Percentiles rank a stretch among this genome's conserved stretches.
phyloP scores from a whole-genome alignment of 129 eudicot genomes.

The Centaurea solstitialis region DNA sequence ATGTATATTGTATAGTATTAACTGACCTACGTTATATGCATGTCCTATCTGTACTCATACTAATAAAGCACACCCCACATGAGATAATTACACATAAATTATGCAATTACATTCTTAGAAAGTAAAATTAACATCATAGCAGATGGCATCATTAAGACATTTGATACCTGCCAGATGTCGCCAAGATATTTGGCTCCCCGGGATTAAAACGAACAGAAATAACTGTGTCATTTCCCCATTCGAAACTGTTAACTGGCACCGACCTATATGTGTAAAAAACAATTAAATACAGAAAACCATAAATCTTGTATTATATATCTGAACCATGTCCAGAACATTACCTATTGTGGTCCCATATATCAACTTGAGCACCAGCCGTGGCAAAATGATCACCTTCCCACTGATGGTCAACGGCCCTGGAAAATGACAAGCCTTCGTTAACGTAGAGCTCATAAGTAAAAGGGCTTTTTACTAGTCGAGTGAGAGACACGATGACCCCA shows the following conservation, averaged over 20 bases:
- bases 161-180: conserved; percentile 79
- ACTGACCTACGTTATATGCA: no score
- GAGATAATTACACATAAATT: not conserved
- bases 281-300: conserved; percentile 8
- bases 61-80: not conserved
- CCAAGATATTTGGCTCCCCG: conserved; percentile 87
- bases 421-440: not conserved
- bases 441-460: not conserved
- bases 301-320: not conserved
- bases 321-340: conserved; percentile 15
- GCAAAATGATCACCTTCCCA: conserved; percentile 88
- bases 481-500: no score
- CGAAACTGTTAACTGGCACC: conserved; percentile 80
- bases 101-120: not conserved
- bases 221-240: conserved; percentile 82
- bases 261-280: conserved; percentile 48
- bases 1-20: no score
- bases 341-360: conserved; percentile 98
- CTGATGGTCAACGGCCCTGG: conserved; percentile 93
- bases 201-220: conserved; percentile 92
- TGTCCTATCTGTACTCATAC: not conserved
- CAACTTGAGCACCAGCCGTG: conserved; percentile 95
- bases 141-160: not conserved
- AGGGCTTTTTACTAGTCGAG: not conserved
- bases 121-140: not conserved